phyloP scores from a whole-genome alignment of 1,284 basidiomycete genomes.

The Blastosporella zonata region DNA sequence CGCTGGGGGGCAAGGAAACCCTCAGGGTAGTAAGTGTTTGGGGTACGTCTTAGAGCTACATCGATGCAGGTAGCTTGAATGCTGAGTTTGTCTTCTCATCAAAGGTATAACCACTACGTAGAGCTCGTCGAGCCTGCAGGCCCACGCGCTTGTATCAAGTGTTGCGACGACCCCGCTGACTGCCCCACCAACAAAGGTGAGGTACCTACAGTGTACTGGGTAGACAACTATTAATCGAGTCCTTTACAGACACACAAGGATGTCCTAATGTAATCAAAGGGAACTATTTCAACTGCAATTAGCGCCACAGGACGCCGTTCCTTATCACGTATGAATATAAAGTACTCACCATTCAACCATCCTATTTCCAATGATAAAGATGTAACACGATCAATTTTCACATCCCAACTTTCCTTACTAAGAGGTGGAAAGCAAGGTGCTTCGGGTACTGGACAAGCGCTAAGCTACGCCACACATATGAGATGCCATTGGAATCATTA shows the following conservation, averaged over 20 bases:
- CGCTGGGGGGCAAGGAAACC: constrained; percentile 41
- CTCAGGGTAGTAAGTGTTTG: constrained; percentile 42
- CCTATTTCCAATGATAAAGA: too few species aligned
- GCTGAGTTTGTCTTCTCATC: not conserved
- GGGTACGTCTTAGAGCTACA: constrained; percentile 31
- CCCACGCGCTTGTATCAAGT: constrained; percentile 46
- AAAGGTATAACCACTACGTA: constrained; percentile 48
- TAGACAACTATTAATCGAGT: not conserved
- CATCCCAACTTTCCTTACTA: too few species aligned
- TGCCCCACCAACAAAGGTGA: constrained; percentile 43
- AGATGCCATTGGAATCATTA: not conserved
- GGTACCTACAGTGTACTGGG: not conserved
- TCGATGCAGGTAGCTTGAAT: not conserved
- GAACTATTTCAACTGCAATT: constrained; percentile 35
- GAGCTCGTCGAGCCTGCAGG: constrained; percentile 47
- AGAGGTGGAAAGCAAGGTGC: too few species aligned
- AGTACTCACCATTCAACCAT: too few species aligned
- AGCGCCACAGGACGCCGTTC: not conserved
- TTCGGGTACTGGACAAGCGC: too few species aligned
- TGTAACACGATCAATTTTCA: too few species aligned
- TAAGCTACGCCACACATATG: too few species aligned
- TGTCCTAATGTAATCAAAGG: constrained; percentile 35
- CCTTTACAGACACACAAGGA: constrained; percentile 28
- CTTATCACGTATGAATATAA: not conserved
- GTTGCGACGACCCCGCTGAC: constrained; percentile 45